phyloP scores from a whole-genome alignment of 2,329 filamentous ascomycete genomes.

The Trichoderma brevicompactum region DNA sequence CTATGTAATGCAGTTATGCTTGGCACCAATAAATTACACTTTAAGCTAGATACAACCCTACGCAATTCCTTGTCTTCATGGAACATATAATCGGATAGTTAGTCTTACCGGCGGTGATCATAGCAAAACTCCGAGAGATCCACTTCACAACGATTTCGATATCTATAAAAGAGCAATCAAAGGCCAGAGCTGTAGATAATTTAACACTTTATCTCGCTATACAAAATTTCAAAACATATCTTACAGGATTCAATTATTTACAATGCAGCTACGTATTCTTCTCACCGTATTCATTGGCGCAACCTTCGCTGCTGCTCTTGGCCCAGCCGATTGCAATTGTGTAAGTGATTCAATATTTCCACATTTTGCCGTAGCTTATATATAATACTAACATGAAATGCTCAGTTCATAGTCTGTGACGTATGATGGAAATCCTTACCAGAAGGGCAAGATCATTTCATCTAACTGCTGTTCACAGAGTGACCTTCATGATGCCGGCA shows the following conservation, averaged over 20 bases:
- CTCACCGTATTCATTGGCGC: conserved; percentile 19
- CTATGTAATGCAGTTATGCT: background rate
- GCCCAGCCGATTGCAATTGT: conserved; percentile 10
- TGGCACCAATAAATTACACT: background rate
- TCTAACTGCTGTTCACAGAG: background rate
- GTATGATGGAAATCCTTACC: background rate
- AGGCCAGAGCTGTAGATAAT: no score
- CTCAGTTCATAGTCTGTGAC: conserved; percentile 6
- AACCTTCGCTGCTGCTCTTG: background rate
- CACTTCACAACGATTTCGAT: background rate
- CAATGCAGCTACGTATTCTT: conserved; percentile 15
- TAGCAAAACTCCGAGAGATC: background rate
- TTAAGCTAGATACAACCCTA: background rate
- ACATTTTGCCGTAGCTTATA: background rate
- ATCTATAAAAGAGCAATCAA: background rate
- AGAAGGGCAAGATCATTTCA: background rate
- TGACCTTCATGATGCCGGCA: conserved; percentile 5
- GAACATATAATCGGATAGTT: conserved; percentile 1
- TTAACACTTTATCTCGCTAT: background rate
- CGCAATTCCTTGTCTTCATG: background rate
- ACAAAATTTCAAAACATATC: background rate
- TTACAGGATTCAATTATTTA: background rate
- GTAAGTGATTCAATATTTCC: conserved; percentile 1
- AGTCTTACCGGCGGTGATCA: conserved; percentile 1
- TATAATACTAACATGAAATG: background rate